A percentile compares a stretch with the other conserved stretches of the same genome.
phyloP scores from a whole-genome alignment of 768 basidiomycete genomes.

The Boletus rex-veris region DNA sequence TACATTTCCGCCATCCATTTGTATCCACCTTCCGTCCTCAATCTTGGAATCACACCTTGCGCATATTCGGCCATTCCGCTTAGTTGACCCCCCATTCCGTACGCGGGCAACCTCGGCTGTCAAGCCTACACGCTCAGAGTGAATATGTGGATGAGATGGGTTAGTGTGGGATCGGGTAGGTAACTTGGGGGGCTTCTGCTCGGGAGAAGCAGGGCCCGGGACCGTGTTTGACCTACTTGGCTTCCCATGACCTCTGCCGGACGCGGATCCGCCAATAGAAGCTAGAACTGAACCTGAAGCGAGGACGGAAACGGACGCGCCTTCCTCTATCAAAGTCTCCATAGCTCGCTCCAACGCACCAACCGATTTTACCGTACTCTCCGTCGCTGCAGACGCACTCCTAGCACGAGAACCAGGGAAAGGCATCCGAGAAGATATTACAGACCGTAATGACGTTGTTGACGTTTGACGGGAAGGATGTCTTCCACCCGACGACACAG shows the following conservation, averaged over 20 bases:
- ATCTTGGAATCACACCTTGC: constrained; percentile 66
- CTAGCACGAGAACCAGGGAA: constrained; percentile 15
- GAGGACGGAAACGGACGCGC: constrained; percentile 33
- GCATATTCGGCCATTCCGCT: constrained; percentile 47
- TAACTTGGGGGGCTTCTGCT: constrained; percentile 48
- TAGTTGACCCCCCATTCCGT: constrained; percentile 33
- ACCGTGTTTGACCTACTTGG: constrained; percentile 52
- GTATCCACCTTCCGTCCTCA: constrained; percentile 80
- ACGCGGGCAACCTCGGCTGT: constrained; percentile 28
- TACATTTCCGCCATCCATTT: constrained; percentile 68
- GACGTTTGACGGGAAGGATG: constrained; percentile 27
- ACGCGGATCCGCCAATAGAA: constrained; percentile 22
- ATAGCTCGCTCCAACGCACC: constrained; percentile 48
- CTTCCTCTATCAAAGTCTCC: constrained; percentile 49
- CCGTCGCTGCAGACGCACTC: constrained; percentile 29
- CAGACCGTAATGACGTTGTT: constrained; percentile 23
- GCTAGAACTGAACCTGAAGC: constrained; percentile 34
- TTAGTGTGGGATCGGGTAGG: constrained; percentile 55
- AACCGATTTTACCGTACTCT: constrained; percentile 27
- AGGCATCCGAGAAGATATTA: constrained; percentile 12
- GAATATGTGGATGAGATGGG: constrained; percentile 37
- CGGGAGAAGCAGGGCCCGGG: constrained; percentile 42
- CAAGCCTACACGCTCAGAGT: constrained; percentile 25
- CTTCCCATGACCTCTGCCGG: constrained; percentile 24
- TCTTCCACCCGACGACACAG: constrained; percentile 14